Evolutionary conservation across 805 yeast genomes (phyloP).

Genomic region (Barnettozyma wickerhamii): DNA sequence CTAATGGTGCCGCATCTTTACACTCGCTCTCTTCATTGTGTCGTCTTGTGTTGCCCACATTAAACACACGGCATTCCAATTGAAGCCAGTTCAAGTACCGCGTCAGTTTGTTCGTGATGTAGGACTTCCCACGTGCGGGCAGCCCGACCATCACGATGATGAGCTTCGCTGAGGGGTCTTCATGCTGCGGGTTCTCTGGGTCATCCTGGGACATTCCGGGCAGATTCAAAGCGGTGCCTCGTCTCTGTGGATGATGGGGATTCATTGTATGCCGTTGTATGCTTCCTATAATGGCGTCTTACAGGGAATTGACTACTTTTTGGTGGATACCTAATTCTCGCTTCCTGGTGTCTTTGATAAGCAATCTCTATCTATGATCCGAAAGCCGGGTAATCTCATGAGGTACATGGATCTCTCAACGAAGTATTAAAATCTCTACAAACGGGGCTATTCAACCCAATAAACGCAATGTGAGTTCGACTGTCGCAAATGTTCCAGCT

Average conservation of each 20-base stretch:
- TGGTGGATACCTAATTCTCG: too few relatives aligned
- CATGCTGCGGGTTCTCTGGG: background rate
- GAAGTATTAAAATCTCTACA: too few relatives aligned
- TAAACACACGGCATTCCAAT: conserved; percentile 85
- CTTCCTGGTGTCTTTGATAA: too few relatives aligned
- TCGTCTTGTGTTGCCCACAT: conserved; percentile 93
- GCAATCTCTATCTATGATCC: too few relatives aligned
- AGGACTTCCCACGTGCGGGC: conserved; percentile 94
- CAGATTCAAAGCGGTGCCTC: conserved; percentile 83
- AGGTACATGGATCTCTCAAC: too few relatives aligned
- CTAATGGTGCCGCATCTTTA: conserved; percentile 36
- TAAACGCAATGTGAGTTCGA: conserved; percentile 57
- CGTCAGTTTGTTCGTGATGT: conserved; percentile 85
- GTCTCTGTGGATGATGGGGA: conserved; percentile 5
- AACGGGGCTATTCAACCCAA: conserved; percentile 12
- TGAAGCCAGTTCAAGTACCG: conserved; percentile 92
- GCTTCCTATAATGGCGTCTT: background rate
- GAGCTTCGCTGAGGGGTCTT: conserved; percentile 46
- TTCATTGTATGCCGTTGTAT: background rate
- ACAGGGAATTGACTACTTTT: too few relatives aligned
- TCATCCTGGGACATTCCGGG: conserved; percentile 70
- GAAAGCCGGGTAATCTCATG: too few relatives aligned
- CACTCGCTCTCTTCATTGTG: conserved; percentile 51
- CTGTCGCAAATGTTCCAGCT: conserved; percentile 76
- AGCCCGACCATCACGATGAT: conserved; percentile 96